Percentiles rank a stretch among this genome's conserved stretches.
Evolutionary conservation across 345 rosid species (phyloP).

Genomic region (Hibiscus trionum): DNA sequence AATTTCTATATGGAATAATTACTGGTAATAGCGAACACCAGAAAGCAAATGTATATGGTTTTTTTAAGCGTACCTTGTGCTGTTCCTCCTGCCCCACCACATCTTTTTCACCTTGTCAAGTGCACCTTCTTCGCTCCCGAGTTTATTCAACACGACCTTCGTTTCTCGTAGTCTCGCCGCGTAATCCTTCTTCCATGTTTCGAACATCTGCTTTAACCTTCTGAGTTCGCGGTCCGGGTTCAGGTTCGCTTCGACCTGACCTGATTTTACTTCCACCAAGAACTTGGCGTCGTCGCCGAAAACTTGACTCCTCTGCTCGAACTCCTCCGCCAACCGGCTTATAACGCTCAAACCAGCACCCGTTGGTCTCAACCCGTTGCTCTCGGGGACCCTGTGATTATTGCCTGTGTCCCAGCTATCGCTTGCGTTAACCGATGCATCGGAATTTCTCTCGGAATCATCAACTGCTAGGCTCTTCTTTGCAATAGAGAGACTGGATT

Average conservation of each 20-base stretch:
- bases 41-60: background rate
- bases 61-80: slow-evolving; percentile 48
- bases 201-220: slow-evolving; percentile 91
- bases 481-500: slow-evolving; percentile 93
- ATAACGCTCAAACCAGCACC: slow-evolving; percentile 81
- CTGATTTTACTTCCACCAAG: slow-evolving; percentile 94
- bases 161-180: slow-evolving; percentile 74
- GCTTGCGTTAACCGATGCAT: slow-evolving; percentile 78
- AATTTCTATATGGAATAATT: background rate
- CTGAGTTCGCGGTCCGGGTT: slow-evolving; percentile 84
- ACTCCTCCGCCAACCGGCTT: slow-evolving; percentile 83
- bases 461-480: slow-evolving; percentile 90
- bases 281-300: slow-evolving; percentile 95
- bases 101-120: slow-evolving; percentile 67
- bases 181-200: slow-evolving; percentile 96
- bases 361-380: slow-evolving; percentile 73
- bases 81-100: slow-evolving; percentile 98
- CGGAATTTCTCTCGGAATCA: slow-evolving; percentile 75
- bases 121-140: slow-evolving; percentile 72
- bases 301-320: slow-evolving; percentile 91
- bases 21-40: slow-evolving; percentile 1
- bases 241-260: slow-evolving; percentile 90
- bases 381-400: slow-evolving; percentile 48
- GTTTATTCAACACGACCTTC: slow-evolving; percentile 72
- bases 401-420: slow-evolving; percentile 70